phyloP scores from a whole-genome alignment of 2,329 filamentous ascomycete species.

The Cordyceps fumosorosea region DNA sequence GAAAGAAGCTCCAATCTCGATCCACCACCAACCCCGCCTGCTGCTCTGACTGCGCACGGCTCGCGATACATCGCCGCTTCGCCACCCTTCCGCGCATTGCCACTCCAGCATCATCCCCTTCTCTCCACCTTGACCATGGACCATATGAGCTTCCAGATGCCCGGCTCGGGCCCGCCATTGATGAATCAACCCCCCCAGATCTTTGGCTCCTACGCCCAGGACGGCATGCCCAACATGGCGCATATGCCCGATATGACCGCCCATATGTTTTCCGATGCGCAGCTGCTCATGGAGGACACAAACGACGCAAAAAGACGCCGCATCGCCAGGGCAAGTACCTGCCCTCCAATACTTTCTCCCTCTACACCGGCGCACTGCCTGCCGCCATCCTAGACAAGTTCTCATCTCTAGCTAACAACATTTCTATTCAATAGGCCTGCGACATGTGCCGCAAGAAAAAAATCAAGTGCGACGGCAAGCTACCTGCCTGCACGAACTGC shows the following conservation, averaged over 20 bases:
- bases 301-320: constrained; percentile 83
- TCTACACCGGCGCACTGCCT: neutral
- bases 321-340: constrained; percentile 69
- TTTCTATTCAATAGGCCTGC: constrained; percentile 56
- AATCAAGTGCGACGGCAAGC: constrained; percentile 96
- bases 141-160: constrained; percentile 53
- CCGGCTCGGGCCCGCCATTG: constrained; percentile 46
- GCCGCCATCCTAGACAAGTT: neutral
- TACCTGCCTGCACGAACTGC: constrained; percentile 91
- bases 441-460: constrained; percentile 97
- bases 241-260: constrained; percentile 51
- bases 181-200: constrained; percentile 63
- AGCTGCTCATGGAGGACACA: constrained; percentile 53
- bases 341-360: neutral
- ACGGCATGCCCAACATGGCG: constrained; percentile 49
- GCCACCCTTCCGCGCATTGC: neutral
- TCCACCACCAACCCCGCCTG: neutral
- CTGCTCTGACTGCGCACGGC: neutral
- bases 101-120: neutral
- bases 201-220: constrained; percentile 56
- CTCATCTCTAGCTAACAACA: neutral
- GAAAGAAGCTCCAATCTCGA: neutral
- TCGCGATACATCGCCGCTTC: neutral
- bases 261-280: constrained; percentile 55
- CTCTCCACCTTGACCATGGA: constrained; percentile 33